Percentiles rank a stretch among this genome's conserved stretches.
Evolutionary conservation across 2,329 filamentous ascomycete genomes (phyloP).

Genomic region (Colletotrichum abscissum): DNA sequence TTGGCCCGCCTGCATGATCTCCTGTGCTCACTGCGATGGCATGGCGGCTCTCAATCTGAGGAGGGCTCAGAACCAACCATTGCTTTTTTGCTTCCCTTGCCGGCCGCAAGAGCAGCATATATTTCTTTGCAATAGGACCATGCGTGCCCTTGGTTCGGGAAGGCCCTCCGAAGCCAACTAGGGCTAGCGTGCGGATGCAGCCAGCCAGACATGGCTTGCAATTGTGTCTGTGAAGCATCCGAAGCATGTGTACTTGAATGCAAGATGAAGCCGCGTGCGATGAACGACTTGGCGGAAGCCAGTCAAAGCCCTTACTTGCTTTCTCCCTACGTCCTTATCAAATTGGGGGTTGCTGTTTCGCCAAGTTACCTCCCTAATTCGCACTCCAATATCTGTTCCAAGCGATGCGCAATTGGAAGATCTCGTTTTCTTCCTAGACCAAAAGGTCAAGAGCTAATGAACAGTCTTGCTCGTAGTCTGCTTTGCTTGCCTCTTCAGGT

Average conservation of each 20-base stretch:
- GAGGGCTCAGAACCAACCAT: not conserved
- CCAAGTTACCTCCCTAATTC: not conserved
- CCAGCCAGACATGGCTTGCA: constrained; percentile 1
- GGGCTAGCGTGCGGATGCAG: constrained; percentile 1
- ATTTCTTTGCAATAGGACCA: not conserved
- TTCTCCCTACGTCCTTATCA: not conserved
- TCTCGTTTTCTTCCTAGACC: no score
- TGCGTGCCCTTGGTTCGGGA: not conserved
- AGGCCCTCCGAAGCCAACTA: not conserved
- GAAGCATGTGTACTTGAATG: not conserved
- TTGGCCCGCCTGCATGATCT: constrained; percentile 4
- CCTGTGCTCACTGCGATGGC: constrained; percentile 1
- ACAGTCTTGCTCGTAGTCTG: not conserved
- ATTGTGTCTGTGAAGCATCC: constrained; percentile 18
- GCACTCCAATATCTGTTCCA: not conserved
- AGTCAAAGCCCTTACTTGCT: not conserved
- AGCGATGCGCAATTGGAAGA: not conserved
- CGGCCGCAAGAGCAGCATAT: not conserved
- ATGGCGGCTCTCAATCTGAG: not conserved
- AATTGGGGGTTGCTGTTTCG: not conserved
- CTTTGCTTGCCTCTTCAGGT: no score
- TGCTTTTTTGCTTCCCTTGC: not conserved
- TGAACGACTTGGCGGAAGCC: not conserved
- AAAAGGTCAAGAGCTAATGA: no score
- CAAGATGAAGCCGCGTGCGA: constrained; percentile 1